Conservation (phyloP, 805 yeast genomes). For the Pichia cephalocereana region DNA sequence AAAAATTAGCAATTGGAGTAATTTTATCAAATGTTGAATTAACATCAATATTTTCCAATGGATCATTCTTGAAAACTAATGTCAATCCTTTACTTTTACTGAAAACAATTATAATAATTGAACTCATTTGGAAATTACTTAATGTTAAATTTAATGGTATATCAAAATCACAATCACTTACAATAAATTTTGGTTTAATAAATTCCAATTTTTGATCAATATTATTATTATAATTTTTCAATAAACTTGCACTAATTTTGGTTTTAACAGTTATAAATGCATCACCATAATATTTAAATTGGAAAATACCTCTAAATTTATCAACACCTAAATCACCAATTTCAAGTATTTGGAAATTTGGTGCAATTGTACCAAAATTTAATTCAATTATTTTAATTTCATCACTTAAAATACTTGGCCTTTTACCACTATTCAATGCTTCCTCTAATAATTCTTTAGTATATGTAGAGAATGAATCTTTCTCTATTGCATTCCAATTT, state of each 20-base stretch:
- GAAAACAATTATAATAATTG: constrained; percentile 79
- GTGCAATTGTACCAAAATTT: constrained; percentile 66
- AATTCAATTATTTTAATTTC: constrained; percentile 59
- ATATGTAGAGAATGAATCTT: constrained; percentile 52
- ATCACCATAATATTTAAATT: constrained; percentile 66
- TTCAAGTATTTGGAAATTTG: constrained; percentile 68
- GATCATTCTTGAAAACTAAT: constrained; percentile 81
- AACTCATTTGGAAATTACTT: constrained; percentile 61
- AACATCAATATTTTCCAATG: constrained; percentile 73
- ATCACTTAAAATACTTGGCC: constrained; percentile 64
- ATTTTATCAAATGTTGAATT: constrained; percentile 82
- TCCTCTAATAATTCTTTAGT: constrained; percentile 58
- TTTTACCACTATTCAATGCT: constrained; percentile 64
- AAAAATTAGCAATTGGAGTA: constrained; percentile 71
- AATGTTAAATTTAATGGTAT: constrained; percentile 72
- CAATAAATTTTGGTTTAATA: constrained; percentile 56
- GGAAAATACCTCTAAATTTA: constrained; percentile 74
- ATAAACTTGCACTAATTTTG: constrained; percentile 75
- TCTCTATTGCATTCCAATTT: constrained; percentile 67
- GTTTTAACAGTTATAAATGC: constrained; percentile 68
- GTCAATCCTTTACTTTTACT: constrained; percentile 77
- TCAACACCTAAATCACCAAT: constrained; percentile 74
- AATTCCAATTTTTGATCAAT: constrained; percentile 33
- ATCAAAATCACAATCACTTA: constrained; percentile 59
- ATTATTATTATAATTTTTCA: constrained; percentile 48